phyloP scores from a whole-genome alignment of 2,329 filamentous ascomycete species.

The Cryphonectria carpinicola region DNA sequence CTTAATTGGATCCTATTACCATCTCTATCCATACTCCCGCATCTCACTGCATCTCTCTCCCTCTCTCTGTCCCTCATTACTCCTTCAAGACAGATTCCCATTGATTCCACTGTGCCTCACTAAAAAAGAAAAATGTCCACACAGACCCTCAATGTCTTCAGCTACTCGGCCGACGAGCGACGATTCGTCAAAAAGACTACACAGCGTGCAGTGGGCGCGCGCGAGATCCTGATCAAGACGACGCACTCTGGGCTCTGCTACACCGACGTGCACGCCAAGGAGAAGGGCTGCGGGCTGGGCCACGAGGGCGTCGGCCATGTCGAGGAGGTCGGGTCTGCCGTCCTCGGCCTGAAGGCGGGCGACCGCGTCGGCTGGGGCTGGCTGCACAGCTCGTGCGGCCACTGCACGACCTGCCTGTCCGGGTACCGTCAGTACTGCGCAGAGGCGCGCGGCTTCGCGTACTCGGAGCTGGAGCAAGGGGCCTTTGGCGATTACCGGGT shows the following conservation, averaged over 20 bases:
- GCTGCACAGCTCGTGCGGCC: slow-evolving; percentile 36
- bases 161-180: slow-evolving; percentile 15
- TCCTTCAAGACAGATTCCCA: background rate
- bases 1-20: background rate
- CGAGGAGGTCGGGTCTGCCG: slow-evolving; percentile 36
- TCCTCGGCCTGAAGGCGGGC: slow-evolving; percentile 37
- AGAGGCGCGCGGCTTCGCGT: slow-evolving; percentile 40
- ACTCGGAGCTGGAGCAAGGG: slow-evolving; percentile 42
- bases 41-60: background rate
- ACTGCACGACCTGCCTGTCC: slow-evolving; percentile 33
- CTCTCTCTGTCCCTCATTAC: background rate
- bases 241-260: slow-evolving; percentile 65
- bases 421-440: slow-evolving; percentile 36
- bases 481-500: slow-evolving; percentile 40
- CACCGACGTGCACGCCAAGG: slow-evolving; percentile 48
- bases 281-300: slow-evolving; percentile 36
- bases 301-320: slow-evolving; percentile 45
- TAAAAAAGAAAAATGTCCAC: slow-evolving; percentile 4
- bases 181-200: slow-evolving; percentile 12
- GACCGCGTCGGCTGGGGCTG: slow-evolving; percentile 44
- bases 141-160: slow-evolving; percentile 16
- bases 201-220: slow-evolving; percentile 11
- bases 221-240: slow-evolving; percentile 57
- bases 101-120: background rate
- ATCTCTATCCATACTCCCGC: background rate